Evolutionary conservation across 2,329 filamentous ascomycete species (phyloP).

Genomic region (Sporothrix mexicana): DNA sequence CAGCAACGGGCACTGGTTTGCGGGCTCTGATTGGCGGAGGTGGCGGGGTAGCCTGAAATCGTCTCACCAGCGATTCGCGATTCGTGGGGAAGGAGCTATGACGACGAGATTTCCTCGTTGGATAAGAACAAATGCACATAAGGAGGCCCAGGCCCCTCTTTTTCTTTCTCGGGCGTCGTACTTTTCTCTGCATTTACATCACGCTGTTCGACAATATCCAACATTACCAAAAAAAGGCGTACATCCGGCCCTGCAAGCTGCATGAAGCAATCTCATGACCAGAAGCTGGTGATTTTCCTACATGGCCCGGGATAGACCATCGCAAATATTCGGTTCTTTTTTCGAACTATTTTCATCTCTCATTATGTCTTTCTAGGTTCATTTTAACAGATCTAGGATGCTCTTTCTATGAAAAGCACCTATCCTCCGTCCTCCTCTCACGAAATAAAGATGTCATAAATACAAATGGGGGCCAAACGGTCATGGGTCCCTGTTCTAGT

Average conservation of each 20-base stretch:
- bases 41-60: neutral
- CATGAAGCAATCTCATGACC: neutral
- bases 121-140: constrained; percentile 9
- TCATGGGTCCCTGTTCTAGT: constrained; percentile 1
- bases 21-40: constrained; percentile 2
- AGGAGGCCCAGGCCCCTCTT: neutral
- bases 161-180: neutral
- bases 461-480: neutral
- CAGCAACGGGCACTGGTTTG: constrained; percentile 12
- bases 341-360: neutral
- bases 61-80: constrained; percentile 26
- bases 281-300: neutral
- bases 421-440: neutral
- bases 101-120: neutral
- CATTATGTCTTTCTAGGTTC: constrained; percentile 7
- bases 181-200: neutral
- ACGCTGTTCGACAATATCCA: neutral
- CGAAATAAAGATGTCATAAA: neutral
- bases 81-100: neutral
- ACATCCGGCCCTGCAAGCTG: constrained; percentile 1
- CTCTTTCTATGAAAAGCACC: neutral
- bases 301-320: neutral
- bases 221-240: constrained; percentile 1
- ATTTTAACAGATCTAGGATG: neutral
- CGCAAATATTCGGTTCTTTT: neutral